phyloP scores from a whole-genome alignment of 2,329 filamentous ascomycete species.

The Ophiostoma pallidulum region DNA sequence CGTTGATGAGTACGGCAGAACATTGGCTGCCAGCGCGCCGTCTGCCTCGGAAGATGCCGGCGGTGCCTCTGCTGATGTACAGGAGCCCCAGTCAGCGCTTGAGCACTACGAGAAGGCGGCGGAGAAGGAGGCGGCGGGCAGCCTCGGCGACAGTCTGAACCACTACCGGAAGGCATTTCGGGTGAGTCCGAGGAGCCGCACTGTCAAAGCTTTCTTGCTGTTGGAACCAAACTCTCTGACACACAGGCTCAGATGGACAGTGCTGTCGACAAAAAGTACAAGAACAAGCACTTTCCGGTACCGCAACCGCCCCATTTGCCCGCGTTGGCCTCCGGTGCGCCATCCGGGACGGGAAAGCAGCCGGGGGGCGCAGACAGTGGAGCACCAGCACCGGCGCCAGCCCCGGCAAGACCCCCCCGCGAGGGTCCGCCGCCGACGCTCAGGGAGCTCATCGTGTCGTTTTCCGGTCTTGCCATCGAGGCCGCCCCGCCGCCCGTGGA shows the following conservation, averaged over 20 bases:
- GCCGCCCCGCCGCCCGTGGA: slow-evolving; percentile 60
- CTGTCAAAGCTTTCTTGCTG: too few species aligned
- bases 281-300: slow-evolving; percentile 80
- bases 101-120: slow-evolving; percentile 92
- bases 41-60: not conserved
- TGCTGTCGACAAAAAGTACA: slow-evolving; percentile 75
- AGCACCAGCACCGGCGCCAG: too few species aligned
- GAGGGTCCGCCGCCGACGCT: slow-evolving; percentile 46
- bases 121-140: slow-evolving; percentile 76
- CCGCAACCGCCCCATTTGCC: too few species aligned
- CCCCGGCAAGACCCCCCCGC: slow-evolving; percentile 46
- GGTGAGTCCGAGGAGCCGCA: too few species aligned
- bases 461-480: slow-evolving; percentile 60
- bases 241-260: slow-evolving; percentile 62
- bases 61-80: too few species aligned
- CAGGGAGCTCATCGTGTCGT: slow-evolving; percentile 65
- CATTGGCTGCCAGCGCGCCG: slow-evolving; percentile 7
- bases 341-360: slow-evolving; percentile 12
- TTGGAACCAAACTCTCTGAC: not conserved
- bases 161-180: slow-evolving; percentile 87
- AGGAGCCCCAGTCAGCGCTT: slow-evolving; percentile 62
- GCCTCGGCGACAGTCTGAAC: slow-evolving; percentile 75
- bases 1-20: slow-evolving; percentile 12
- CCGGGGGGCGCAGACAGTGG: slow-evolving; percentile 14
- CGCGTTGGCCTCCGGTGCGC: too few species aligned